Evolutionary conservation across 179 eudicot genomes (phyloP), one percentile per base, ranked within the genome.

Genomic region (Spergularia azorica): DNA sequence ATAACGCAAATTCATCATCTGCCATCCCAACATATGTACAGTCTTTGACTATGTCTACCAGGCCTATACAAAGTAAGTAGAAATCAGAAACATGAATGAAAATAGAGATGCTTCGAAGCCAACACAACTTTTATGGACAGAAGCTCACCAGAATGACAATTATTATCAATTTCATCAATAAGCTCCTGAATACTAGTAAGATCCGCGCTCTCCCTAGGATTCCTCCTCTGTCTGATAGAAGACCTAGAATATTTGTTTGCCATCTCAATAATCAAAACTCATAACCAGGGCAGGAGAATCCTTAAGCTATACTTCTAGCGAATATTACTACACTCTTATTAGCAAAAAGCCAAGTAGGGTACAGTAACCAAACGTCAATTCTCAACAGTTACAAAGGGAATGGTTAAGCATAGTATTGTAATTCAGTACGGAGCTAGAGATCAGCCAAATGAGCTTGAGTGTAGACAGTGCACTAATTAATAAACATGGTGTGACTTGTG

Each of bases 11-110:
- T 71, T 84, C 87, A 90, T 93, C 95, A 80, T 95, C 97, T 71
- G 98, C 97, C 97, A 95, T 95, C 77, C 97, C 97, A 75, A 93
- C 85, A 84, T 91, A 95, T 58, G 95, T 86, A 88, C 98, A 91
- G 84, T 90, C 88, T 80, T 88, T 89, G 72, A 90, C 90, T 82
- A 90, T 85, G 70, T 95, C 97, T 80, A 93, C 86, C 85, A 93
- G 71, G 73, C 91, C 98, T 95, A 72, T 48, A 84, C 56, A 57
- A 57, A 65, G 68, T 65, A 76, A 63, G 69, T n/a, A 54, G 17
- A 6, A 18, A 26, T 39, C 57, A 77, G 0, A 32, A 13, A 62
- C 12, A 59, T 0, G 0, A 3, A 58, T 4, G 76, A 66, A 26
- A 77, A 11, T n/a, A 64, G 76, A 63, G 54, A 69, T 51, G 61